Conservation (phyloP, 2,329 filamentous ascomycete species). For the Aspergillus fischeri region DNA sequence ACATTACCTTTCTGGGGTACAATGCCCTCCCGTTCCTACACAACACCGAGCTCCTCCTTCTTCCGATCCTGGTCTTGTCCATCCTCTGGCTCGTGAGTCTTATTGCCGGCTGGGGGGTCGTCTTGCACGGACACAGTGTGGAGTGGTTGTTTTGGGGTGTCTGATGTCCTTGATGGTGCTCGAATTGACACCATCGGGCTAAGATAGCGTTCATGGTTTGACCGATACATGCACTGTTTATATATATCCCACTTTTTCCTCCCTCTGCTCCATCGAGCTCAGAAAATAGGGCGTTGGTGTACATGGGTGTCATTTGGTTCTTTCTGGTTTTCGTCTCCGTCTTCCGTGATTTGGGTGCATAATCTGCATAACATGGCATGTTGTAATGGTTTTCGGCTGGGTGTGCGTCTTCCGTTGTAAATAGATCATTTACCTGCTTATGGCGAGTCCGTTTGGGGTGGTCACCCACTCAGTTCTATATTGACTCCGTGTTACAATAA, state of each 20-base stretch:
- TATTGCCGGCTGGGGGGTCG: constrained; percentile 44
- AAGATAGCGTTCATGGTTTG: constrained; percentile 5
- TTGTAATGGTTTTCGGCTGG: neutral
- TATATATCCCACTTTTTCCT: constrained; percentile 5
- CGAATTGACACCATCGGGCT: too few relatives aligned
- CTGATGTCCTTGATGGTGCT: constrained; percentile 10
- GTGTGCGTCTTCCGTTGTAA: neutral
- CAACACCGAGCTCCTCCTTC: constrained; percentile 62
- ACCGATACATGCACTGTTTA: neutral
- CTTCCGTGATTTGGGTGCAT: constrained; percentile 1
- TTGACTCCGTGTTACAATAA: neutral
- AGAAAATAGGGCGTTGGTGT: constrained; percentile 21
- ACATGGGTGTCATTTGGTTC: constrained; percentile 15
- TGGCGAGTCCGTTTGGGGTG: neutral
- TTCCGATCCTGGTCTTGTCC: constrained; percentile 57
- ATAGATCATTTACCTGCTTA: neutral
- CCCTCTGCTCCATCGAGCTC: constrained; percentile 5
- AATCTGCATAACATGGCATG: neutral
- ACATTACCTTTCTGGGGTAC: constrained; percentile 66
- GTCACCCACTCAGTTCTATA: neutral
- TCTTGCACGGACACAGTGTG: constrained; percentile 41
- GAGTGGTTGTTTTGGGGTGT: constrained; percentile 44
- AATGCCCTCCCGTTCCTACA: constrained; percentile 65
- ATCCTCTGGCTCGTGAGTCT: constrained; percentile 56
- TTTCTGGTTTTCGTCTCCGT: neutral